A percentile compares a stretch with the other conserved stretches of the same genome.
Conservation (phyloP, 805 yeast genomes). For the Crinitomyces ghanaensis region DNA sequence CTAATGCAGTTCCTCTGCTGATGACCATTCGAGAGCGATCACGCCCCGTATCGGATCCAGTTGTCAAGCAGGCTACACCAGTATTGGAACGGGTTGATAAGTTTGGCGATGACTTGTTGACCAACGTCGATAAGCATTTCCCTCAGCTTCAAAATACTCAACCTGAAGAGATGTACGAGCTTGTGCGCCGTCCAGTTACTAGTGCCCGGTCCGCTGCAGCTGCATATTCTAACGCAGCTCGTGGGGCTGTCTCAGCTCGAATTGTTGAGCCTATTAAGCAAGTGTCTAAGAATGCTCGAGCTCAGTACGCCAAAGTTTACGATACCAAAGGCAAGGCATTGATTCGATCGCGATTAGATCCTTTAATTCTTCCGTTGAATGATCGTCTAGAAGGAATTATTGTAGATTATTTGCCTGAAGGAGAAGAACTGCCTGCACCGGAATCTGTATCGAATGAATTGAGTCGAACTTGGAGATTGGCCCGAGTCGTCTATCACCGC, state of each 20-base stretch:
- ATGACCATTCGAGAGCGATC: conserved; percentile 29
- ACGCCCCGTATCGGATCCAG: conserved; percentile 23
- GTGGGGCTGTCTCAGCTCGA: conserved; percentile 32
- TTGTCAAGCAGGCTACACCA: conserved; percentile 32
- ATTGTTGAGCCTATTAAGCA: conserved; percentile 34
- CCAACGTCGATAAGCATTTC: conserved; percentile 41
- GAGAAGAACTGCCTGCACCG: conserved; percentile 27
- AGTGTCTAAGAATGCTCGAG: conserved; percentile 35
- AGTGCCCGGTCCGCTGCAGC: conserved; percentile 26
- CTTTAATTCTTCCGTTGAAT: conserved; percentile 52
- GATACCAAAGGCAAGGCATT: conserved; percentile 54
- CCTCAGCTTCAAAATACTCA: conserved; percentile 50
- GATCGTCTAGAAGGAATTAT: conserved; percentile 37
- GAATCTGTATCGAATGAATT: conserved; percentile 46
- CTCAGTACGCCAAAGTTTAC: conserved; percentile 39
- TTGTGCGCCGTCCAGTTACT: conserved; percentile 29
- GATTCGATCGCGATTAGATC: conserved; percentile 51
- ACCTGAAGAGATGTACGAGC: conserved; percentile 40
- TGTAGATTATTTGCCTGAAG: conserved; percentile 36
- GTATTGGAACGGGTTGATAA: conserved; percentile 39
- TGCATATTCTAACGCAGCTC: conserved; percentile 24
- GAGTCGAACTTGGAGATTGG: conserved; percentile 38
- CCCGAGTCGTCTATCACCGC: conserved; percentile 25
- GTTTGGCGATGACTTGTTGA: conserved; percentile 44
- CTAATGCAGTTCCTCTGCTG: conserved; percentile 49